Evolutionary conservation across 2,329 filamentous ascomycete species (phyloP).

Genomic region (Parastagonospora nodorum): DNA sequence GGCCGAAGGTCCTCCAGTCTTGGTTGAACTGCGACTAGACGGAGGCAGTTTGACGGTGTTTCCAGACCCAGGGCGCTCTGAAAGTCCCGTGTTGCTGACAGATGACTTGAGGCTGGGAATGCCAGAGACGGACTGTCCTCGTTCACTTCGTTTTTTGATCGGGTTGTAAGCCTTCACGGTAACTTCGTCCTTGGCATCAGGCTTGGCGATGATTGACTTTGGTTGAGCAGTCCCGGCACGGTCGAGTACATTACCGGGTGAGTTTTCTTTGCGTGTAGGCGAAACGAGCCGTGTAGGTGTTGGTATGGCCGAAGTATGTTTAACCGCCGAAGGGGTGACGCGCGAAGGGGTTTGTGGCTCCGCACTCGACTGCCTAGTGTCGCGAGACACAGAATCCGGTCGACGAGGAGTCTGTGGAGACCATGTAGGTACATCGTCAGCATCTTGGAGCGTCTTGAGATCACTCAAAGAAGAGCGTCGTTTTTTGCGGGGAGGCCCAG

Average conservation of each 20-base stretch:
- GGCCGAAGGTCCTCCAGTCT: conserved; percentile 21
- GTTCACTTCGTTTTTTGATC: conserved; percentile 52
- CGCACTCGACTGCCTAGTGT: conserved; percentile 30
- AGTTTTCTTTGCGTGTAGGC: conserved; percentile 53
- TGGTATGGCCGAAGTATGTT: conserved; percentile 47
- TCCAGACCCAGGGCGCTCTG: conserved; percentile 55
- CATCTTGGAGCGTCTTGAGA: conserved; percentile 71
- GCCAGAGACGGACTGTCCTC: conserved; percentile 52
- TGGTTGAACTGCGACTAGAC: conserved; percentile 36
- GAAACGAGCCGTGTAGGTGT: conserved; percentile 50
- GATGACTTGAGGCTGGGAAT: conserved; percentile 55
- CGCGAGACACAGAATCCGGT: conserved; percentile 28
- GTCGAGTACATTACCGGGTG: conserved; percentile 39
- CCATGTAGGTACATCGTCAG: conserved; percentile 49
- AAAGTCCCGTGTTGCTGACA: conserved; percentile 52
- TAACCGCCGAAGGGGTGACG: conserved; percentile 34
- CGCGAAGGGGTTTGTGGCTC: conserved; percentile 39
- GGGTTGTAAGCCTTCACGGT: conserved; percentile 47
- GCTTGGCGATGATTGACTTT: conserved; percentile 24
- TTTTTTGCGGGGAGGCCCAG: conserved; percentile 64
- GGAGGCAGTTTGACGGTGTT: conserved; percentile 65
- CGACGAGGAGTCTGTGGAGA: conserved; percentile 45
- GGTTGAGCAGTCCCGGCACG: conserved; percentile 28
- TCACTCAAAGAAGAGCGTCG: conserved; percentile 91
- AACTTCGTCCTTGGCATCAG: conserved; percentile 40